Evolutionary conservation across 176 grass and related monocot species (phyloP).

Genomic region (Lolium multiflorum): DNA sequence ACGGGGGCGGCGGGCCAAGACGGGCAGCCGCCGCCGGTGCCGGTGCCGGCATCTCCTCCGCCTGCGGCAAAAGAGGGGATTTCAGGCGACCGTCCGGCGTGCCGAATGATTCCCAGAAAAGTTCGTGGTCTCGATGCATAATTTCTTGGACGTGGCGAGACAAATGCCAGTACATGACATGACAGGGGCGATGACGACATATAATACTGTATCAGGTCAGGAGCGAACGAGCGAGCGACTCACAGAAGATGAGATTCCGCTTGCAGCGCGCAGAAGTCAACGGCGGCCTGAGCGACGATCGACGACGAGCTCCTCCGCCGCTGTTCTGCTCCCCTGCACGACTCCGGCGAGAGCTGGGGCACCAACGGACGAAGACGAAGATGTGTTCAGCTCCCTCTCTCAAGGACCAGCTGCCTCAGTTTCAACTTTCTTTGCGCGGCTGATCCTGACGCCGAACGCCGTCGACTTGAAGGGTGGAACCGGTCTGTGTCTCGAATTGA

Average conservation of each 20-base stretch:
- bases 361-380: background rate
- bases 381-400: no score
- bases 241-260: background rate
- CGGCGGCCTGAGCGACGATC: background rate
- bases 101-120: background rate
- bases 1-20: constrained; percentile 29
- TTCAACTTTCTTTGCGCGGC: background rate
- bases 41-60: constrained; percentile 26
- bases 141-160: background rate
- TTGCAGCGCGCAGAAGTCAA: background rate
- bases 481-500: background rate
- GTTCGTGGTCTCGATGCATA: background rate
- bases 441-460: background rate
- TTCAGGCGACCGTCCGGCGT: background rate
- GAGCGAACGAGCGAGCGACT: background rate
- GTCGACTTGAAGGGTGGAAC: background rate
- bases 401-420: background rate
- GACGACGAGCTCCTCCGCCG: background rate
- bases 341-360: background rate
- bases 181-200: background rate
- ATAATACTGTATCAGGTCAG: background rate
- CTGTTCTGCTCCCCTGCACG: background rate
- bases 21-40: background rate
- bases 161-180: background rate
- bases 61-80: background rate